Evolutionary conservation across 129 eudicot species (phyloP), one percentile per base, ranked within the genome.

Genomic region (Saposhnikovia divaricata): DNA sequence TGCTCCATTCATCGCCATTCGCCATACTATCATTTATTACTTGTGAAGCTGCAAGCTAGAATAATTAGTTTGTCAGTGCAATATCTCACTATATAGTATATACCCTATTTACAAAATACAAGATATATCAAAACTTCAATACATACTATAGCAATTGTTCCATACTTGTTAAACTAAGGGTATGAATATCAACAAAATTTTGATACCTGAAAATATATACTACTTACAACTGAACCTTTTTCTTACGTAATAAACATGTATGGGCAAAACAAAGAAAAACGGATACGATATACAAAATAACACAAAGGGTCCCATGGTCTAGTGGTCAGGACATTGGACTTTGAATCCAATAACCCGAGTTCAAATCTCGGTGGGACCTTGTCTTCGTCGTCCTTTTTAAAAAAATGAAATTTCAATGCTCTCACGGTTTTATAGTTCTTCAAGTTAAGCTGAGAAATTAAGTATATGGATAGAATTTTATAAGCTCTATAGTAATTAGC

Each of bases 241-340:
- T 59, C 34, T n/a, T 9, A n/a, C 15, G 3, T n/a, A 57, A 57
- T 23, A 9, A 59, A n/a, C 68, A n/a, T 59, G 15, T n/a, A 3
- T 9, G 12, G 68, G 15, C 13, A 59, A n/a, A 59, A 59, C 34
- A 59, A 59, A n/a, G 21, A 59, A 59, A 9, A 59, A 9, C 34
- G n/a, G 5, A n/a, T 59, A 59, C 1, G 15, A 59, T 2, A 59
- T n/a, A 9, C 11, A 21, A 59, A 1, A 59, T n/a, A n/a, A n/a
- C 68, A 59, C 15, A 9, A n/a, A 59, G 34, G 83, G 87, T 89
- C 88, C 90, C 80, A 89, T 89, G 90, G 88, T 84, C 90, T 89
- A 89, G 88, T 45, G 92, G 92, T 86, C 27, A 86, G 88, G 92
- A 86, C 92, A 89, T 89, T 89, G 90, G 90, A 89, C 92, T 89